phyloP scores from a whole-genome alignment of 2,329 filamentous ascomycete genomes.

The Fusarium sp. region DNA sequence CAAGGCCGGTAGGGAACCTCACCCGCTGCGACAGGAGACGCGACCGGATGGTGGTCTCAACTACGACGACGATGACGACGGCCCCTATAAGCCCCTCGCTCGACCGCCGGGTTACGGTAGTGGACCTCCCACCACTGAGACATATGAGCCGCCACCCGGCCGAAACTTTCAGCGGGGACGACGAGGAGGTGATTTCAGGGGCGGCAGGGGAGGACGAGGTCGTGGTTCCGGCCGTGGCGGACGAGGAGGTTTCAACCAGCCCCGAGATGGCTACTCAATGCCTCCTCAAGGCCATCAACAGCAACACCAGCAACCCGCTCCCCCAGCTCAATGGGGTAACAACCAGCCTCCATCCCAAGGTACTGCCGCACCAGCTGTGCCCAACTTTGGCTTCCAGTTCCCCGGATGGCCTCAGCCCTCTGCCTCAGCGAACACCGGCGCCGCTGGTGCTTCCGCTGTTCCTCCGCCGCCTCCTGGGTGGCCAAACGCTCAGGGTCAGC shows the following conservation, averaged over 20 bases:
- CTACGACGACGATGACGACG: conserved; percentile 77
- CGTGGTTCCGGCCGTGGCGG: conserved; percentile 56
- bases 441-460: conserved; percentile 50
- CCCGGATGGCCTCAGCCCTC: conserved; percentile 56
- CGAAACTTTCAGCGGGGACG: conserved; percentile 53
- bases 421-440: conserved; percentile 30
- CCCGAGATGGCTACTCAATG: conserved; percentile 57
- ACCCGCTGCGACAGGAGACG: conserved; percentile 56
- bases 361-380: conserved; percentile 40
- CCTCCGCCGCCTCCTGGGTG: conserved; percentile 58
- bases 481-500: conserved; percentile 48
- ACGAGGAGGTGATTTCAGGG: conserved; percentile 60
- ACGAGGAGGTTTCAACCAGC: conserved; percentile 49
- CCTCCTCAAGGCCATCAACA: conserved; percentile 51
- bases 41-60: conserved; percentile 63
- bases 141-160: conserved; percentile 50
- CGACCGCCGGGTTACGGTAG: conserved; percentile 74
- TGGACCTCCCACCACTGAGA: conserved; percentile 58
- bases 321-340: conserved; percentile 27
- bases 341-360: conserved; percentile 30
- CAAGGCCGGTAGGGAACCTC: conserved; percentile 52
- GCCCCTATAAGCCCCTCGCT: conserved; percentile 78
- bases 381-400: conserved; percentile 59
- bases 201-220: conserved; percentile 55
- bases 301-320: conserved; percentile 51